Base-by-base conservation (phyloP, 805 yeast genomes). In the Candida ipomoeae region DNA sequence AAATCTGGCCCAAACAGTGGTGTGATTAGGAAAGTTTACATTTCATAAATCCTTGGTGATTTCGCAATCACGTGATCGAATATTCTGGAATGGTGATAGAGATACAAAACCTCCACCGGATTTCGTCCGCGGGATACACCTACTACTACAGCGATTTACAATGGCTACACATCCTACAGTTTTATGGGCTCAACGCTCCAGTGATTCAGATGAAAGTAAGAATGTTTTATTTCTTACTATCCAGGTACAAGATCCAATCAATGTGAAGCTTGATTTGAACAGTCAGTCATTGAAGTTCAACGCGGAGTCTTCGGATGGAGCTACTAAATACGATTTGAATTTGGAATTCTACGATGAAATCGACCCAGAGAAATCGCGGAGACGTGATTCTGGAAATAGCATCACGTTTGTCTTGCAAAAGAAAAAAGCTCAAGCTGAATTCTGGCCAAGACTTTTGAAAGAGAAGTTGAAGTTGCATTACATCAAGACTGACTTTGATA, bases 171-270 rank as follows among this genome's bases (percentile, higher is more conserved):
- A 55, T 43, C 81, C 84, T 44, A 72, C 70, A 74, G 92, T 89
- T 38, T 75, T 83, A 65, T 92, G 99, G 99, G 98, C 99, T 11
- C 99, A 92, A 76, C 88, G 99, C 71, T 89, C 97, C 49, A 83
- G 77, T 63, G 85, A 77, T n/a, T 68, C 77, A 3, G 95, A 84
- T 36, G 79, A 80, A 10, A 74, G 80, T 31, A 91, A 88, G 70
- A 92, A 92, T 68, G 63, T 89, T 35, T 60, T 94, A 18, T 86
- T 78, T 66, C 68, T 92, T 50, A 90, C 96, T 0, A 79, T 92
- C 48, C 77, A 80, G 53, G 82, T 88, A 29, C 77, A 83, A 21
- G 96, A 91, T 65, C 81, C 91, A 26, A 77, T 70, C 44, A 71
- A 81, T 49, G 79, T 85, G 40, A 76, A 81, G 53, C 72, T 89